These are phyloP conservation scores for Nannochloropsis gaditana DNA, from an alignment of 108 stramenopile genomes.

Conservation along the genomic window DNA sequence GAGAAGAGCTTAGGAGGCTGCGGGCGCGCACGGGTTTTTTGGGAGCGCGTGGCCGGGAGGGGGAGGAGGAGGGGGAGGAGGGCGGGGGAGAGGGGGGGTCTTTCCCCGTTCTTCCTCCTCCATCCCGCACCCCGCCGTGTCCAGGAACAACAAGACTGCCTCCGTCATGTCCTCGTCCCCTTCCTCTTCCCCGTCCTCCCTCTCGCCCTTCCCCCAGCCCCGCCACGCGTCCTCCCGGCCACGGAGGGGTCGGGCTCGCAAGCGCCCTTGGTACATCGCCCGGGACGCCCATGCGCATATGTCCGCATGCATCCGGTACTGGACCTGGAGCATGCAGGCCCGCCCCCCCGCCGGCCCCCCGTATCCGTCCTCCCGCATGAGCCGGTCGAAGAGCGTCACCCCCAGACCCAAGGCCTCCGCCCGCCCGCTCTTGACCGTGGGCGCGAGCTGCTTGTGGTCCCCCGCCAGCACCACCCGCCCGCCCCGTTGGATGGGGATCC, in stretches of 20 bases:
- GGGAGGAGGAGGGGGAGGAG: conserved; percentile 14
- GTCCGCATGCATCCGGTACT: conserved; percentile 90
- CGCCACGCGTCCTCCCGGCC: conserved; percentile 16
- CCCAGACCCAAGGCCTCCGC: conserved; percentile 61
- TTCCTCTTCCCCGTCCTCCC: background rate
- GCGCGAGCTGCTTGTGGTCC: conserved; percentile 95
- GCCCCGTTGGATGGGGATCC: conserved; percentile 80
- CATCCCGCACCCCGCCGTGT: conserved; percentile 89
- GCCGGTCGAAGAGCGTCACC: conserved; percentile 84
- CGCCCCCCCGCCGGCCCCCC: conserved; percentile 29
- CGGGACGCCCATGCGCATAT: conserved; percentile 87
- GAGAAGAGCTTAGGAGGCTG: conserved; percentile 50
- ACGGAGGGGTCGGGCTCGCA: conserved; percentile 38
- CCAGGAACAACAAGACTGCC: conserved; percentile 69
- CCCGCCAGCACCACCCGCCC: conserved; percentile 75
- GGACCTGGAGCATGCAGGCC: conserved; percentile 75
- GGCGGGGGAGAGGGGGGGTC: background rate
- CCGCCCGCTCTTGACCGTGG: conserved; percentile 72
- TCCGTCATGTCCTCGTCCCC: conserved; percentile 22
- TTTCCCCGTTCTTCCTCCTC: conserved; percentile 69
- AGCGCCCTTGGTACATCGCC: conserved; percentile 73
- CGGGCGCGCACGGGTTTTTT: background rate
- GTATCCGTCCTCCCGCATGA: conserved; percentile 65
- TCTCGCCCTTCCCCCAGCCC: conserved; percentile 33
- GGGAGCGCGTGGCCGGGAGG: background rate